Percentiles rank a stretch among this genome's conserved stretches.
These are phyloP conservation scores for Erodium moschatum DNA, from an alignment of 441 rosid species.

Conservation along the genomic window DNA sequence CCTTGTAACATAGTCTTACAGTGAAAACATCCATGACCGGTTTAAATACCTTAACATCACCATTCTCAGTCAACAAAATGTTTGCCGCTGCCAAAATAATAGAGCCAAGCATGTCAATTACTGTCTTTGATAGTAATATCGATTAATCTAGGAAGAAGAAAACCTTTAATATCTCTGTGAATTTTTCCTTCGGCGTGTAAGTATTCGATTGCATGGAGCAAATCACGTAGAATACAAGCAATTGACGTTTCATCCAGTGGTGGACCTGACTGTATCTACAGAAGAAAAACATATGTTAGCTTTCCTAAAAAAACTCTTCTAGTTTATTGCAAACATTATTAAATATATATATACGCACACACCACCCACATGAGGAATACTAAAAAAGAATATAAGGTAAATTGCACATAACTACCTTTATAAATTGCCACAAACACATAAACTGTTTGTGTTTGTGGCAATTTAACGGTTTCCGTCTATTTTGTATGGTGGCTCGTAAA, in stretches of 20 bases:
- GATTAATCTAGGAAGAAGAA: neutral
- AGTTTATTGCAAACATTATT: neutral
- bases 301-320: constrained; percentile 3
- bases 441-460: too few relatives aligned
- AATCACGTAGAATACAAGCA: constrained; percentile 79
- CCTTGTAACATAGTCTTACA: constrained; percentile 11
- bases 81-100: constrained; percentile 74
- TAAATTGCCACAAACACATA: too few relatives aligned
- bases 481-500: too few relatives aligned
- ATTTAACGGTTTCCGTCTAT: too few relatives aligned
- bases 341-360: neutral
- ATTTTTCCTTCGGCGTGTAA: constrained; percentile 90
- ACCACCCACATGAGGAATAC: neutral
- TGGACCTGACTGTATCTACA: constrained; percentile 87
- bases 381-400: neutral
- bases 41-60: constrained; percentile 85
- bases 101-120: neutral
- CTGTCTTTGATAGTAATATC: constrained; percentile 2
- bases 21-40: constrained; percentile 9
- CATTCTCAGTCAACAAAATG: constrained; percentile 82
- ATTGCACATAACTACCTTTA: too few relatives aligned
- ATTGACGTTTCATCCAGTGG: constrained; percentile 93
- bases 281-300: constrained; percentile 12
- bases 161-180: constrained; percentile 99
- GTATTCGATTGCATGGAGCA: constrained; percentile 95